phyloP scores from a whole-genome alignment of 495 filamentous ascomycete species.

The Penicillium flavigenum region DNA sequence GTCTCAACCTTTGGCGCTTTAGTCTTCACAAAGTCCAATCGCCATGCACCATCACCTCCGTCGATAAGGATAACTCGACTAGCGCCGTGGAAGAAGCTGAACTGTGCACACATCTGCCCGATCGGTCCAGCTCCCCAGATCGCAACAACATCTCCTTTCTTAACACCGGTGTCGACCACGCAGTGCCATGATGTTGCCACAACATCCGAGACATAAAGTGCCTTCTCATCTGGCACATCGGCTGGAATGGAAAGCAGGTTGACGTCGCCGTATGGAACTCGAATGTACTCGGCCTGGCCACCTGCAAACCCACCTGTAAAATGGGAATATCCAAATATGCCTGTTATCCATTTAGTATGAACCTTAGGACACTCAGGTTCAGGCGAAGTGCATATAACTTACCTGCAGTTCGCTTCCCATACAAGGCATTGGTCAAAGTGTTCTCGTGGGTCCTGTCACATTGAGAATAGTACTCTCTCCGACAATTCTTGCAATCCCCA shows the following conservation, averaged over 20 bases:
- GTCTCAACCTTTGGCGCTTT: constrained; percentile 64
- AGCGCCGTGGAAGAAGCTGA: constrained; percentile 70
- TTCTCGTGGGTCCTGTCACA: constrained; percentile 80
- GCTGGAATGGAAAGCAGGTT: constrained; percentile 81
- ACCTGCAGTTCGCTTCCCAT: constrained; percentile 69
- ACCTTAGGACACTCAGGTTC: not conserved
- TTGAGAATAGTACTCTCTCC: constrained; percentile 68
- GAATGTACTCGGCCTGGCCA: constrained; percentile 83
- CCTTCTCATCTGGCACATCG: constrained; percentile 84
- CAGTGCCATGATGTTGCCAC: constrained; percentile 75
- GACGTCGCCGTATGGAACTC: constrained; percentile 78
- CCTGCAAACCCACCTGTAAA: constrained; percentile 89
- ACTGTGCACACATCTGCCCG: constrained; percentile 77
- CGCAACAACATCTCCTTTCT: constrained; percentile 74
- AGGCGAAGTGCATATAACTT: constrained; percentile 28
- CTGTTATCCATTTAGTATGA: constrained; percentile 17
- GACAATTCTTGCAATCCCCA: constrained; percentile 71
- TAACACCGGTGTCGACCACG: constrained; percentile 81
- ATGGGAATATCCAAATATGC: constrained; percentile 55
- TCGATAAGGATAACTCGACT: constrained; percentile 79
- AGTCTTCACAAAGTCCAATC: constrained; percentile 63
- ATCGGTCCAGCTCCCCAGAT: constrained; percentile 53
- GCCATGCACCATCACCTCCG: constrained; percentile 58
- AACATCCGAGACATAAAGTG: constrained; percentile 78
- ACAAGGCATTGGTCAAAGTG: constrained; percentile 67